Percentiles rank a stretch among this genome's conserved stretches.
These are phyloP conservation scores for Fusarium sp. DNA, from an alignment of 2,329 filamentous ascomycete species.

Conservation along the genomic window DNA sequence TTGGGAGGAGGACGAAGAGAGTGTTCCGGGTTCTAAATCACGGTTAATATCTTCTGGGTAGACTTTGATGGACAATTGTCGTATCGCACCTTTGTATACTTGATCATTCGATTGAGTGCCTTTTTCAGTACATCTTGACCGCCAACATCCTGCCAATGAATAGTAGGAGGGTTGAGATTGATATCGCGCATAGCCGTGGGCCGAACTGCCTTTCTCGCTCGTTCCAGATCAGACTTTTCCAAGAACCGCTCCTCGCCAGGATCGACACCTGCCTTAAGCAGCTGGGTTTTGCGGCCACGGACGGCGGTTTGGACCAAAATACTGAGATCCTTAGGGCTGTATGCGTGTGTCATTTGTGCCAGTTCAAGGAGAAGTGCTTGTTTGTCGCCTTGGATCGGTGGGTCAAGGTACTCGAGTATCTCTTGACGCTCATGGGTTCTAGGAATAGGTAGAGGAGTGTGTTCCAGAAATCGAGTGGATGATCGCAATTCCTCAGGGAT, in stretches of 20 bases:
- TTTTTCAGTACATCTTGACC: conserved; percentile 83
- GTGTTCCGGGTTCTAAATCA: conserved; percentile 47
- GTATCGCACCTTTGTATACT: conserved; percentile 50
- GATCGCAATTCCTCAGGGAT: conserved; percentile 77
- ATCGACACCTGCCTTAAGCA: conserved; percentile 39
- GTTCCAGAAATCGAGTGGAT: conserved; percentile 71
- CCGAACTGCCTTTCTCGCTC: conserved; percentile 75
- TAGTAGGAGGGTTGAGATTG: conserved; percentile 86
- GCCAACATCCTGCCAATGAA: conserved; percentile 88
- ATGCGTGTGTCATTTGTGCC: conserved; percentile 85
- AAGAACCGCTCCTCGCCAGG: conserved; percentile 47
- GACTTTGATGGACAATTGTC: neutral
- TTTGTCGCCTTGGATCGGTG: conserved; percentile 59
- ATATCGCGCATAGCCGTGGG: conserved; percentile 91
- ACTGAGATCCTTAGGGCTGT: conserved; percentile 82
- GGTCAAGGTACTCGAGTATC: conserved; percentile 74
- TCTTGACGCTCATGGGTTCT: conserved; percentile 76
- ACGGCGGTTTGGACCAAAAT: conserved; percentile 63
- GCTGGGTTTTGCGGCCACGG: conserved; percentile 42
- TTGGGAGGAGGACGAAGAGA: conserved; percentile 72
- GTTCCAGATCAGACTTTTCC: conserved; percentile 66
- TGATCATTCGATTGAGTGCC: conserved; percentile 64
- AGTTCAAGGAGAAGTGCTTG: conserved; percentile 69
- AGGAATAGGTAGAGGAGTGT: conserved; percentile 82
- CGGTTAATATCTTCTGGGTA: conserved; percentile 17